Base-by-base conservation (phyloP, 2,329 filamentous ascomycete species). In the Penicillium thymicola region DNA sequence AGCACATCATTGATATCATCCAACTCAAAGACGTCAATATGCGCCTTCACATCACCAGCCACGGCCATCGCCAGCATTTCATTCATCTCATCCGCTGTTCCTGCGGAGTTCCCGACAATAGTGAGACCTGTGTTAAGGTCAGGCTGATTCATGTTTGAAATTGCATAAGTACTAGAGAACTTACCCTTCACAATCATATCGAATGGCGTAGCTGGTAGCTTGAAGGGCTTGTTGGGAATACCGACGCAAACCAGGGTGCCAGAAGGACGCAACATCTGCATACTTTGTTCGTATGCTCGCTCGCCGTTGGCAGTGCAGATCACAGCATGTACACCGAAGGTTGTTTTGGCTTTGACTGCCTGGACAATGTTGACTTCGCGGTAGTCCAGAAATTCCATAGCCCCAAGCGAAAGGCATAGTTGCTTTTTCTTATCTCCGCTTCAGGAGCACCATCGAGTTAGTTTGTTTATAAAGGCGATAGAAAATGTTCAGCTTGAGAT, bases 221-320 rank as follows among this genome's bases (percentile, higher is more conserved):
- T 72, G 58, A 77, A 79, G 3, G 70, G 72, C 5, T 70, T 65
- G 45, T 72, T 76, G 10, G 78, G 78, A 37, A 80, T 70, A 1
- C 78, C 78, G 5, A 80, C 77, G 34, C 78, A 80, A 1, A 80
- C 77, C 36, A 80, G 70, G 0, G 79, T 78, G 0, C 78, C 78
- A n/a, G 75, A 70, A 7, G 74, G 75, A 10, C 78, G 70, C n/a
- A 78, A 67, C 43, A 80, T 69, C 11, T 71, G 68, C 53, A 77
- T 72, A 34, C 76, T 78, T 54, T 79, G 76, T 30, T 66, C 63
- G 58, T 80, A 80, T 10, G 77, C 76, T 16, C 67, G 66, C 54
- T 78, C 76, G 23, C 70, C 72, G n/a, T 79, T 78, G 2, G 78
- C 77, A 0, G 77, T 75, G 41, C 77, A 79, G 21, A 80, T 78